Conservation (phyloP, 441 rosid genomes). For the Jatropha podagrica region DNA sequence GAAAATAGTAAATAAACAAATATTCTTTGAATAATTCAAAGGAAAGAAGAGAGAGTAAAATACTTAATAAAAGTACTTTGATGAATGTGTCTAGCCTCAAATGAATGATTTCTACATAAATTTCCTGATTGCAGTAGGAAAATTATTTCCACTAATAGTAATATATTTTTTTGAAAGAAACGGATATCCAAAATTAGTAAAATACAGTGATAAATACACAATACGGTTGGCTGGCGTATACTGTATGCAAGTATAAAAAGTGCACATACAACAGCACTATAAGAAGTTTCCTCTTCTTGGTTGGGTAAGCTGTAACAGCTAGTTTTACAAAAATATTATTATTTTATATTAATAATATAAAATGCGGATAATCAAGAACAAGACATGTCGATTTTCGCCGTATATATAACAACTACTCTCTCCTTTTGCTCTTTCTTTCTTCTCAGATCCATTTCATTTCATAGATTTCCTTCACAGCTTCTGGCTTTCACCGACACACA, state of each 20-base stretch:
- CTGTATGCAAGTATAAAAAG: not conserved
- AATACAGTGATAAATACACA: not conserved
- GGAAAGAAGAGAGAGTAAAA: too few species aligned
- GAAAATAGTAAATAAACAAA: too few species aligned
- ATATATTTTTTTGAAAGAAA: not conserved
- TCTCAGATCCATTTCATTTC: slow-evolving; percentile 4
- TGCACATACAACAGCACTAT: not conserved
- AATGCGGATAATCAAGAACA: not conserved
- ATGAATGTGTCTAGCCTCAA: too few species aligned
- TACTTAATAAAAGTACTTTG: too few species aligned
- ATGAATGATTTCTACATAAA: too few species aligned
- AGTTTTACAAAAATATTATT: not conserved
- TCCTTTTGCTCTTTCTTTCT: not conserved
- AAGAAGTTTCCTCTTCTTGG: not conserved
- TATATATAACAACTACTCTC: not conserved
- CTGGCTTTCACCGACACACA: not conserved
- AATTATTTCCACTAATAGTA: too few species aligned
- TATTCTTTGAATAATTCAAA: too few species aligned
- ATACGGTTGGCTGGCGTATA: not conserved
- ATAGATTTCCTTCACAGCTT: not conserved
- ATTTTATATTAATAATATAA: not conserved
- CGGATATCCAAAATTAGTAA: not conserved
- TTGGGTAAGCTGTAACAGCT: slow-evolving; percentile 10
- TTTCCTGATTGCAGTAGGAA: too few species aligned
- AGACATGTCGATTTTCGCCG: slow-evolving; percentile 4